These are phyloP conservation scores for Carex littledalei DNA, from an alignment of 176 grass and related monocot genomes.

Conservation along the genomic window DNA sequence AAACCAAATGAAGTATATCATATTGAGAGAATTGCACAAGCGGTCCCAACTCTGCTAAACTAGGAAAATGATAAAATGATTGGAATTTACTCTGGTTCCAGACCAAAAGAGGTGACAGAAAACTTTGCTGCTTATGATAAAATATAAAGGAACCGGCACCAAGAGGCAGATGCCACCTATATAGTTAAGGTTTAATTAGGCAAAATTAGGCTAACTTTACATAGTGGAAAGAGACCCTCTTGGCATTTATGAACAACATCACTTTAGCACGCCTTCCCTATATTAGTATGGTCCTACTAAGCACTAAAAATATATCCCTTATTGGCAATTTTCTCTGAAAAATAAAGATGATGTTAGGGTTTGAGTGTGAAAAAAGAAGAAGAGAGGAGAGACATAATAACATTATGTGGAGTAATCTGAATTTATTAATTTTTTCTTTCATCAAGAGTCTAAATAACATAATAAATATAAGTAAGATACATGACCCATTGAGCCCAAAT, in stretches of 20 bases:
- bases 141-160: not conserved
- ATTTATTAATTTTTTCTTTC: too few species aligned
- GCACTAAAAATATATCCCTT: not conserved
- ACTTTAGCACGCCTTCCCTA: conserved; percentile 19
- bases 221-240: conserved; percentile 17
- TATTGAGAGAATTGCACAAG: not conserved
- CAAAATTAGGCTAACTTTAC: conserved; percentile 18
- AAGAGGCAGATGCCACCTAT: not conserved
- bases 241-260: conserved; percentile 12
- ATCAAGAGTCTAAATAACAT: too few species aligned
- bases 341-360: not conserved
- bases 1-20: not conserved
- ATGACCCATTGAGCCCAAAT: too few species aligned
- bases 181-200: not conserved
- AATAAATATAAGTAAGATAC: too few species aligned
- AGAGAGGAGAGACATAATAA: too few species aligned
- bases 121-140: conserved; percentile 15
- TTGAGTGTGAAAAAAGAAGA: too few species aligned
- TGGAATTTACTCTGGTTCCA: conserved; percentile 9
- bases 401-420: too few species aligned
- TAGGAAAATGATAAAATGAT: not conserved
- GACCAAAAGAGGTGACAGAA: conserved; percentile 6
- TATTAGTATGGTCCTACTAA: conserved; percentile 7
- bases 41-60: conserved; percentile 2
- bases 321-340: not conserved